Evolutionary conservation across 148 eudicot species (phyloP).

Genomic region (Pharnaceum exiguum): DNA sequence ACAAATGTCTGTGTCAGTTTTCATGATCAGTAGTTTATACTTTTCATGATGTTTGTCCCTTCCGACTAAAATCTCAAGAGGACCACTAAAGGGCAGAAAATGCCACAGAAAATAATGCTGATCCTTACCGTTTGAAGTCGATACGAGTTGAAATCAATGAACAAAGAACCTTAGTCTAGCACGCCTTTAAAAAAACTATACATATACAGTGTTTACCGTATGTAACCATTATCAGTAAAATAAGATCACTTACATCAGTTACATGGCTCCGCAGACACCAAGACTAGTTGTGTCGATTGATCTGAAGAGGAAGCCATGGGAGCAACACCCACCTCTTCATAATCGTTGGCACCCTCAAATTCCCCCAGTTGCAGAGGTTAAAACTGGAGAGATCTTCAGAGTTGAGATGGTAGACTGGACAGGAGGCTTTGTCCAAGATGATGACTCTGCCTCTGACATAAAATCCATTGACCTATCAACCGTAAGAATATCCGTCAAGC

Average conservation of each 20-base stretch:
- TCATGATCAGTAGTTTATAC: neutral
- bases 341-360: constrained; percentile 92
- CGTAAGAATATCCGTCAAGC: constrained; percentile 37
- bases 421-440: constrained; percentile 56
- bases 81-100: neutral
- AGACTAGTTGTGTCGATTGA: constrained; percentile 54
- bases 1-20: constrained; percentile 4
- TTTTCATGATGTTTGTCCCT: constrained; percentile 11
- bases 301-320: constrained; percentile 67
- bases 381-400: constrained; percentile 52
- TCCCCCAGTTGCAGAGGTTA: constrained; percentile 68
- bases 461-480: constrained; percentile 64
- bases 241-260: neutral
- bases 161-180: neutral
- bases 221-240: neutral
- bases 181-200: neutral
- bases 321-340: constrained; percentile 65
- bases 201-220: neutral
- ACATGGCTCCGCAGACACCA: constrained; percentile 72
- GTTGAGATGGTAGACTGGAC: constrained; percentile 93
- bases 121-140: constrained; percentile 2
- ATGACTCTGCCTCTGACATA: constrained; percentile 67
- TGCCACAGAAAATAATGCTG: neutral
- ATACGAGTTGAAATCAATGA: too few species aligned
- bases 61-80: neutral